Evolutionary conservation across 2,329 filamentous ascomycete genomes (phyloP), one percentile per base, ranked within the genome.

Genomic region (Hypoxylon sp.): DNA sequence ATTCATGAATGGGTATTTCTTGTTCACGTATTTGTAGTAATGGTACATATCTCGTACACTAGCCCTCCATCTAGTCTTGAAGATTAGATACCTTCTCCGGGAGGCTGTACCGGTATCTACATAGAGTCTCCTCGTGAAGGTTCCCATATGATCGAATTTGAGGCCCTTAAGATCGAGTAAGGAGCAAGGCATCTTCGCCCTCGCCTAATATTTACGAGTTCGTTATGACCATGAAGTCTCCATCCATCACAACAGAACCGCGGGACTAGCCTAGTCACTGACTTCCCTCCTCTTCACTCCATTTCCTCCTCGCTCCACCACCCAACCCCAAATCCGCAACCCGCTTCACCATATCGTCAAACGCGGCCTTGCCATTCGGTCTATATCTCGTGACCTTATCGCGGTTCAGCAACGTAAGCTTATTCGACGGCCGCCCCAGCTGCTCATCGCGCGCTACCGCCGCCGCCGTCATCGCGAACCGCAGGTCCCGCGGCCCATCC

Each of bases 401-500:
- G 50, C 95, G 86, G 82, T 98, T 98, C 77, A 87, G 85, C 63
- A 85, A 83, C 35, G 95, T 98, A 74, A 96, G 83, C 33, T 92
- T 86, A 72, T 89, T 92, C 75, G 92, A 82, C 2, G 83, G 79
- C 56, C 87, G 84, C 42, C 89, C 86, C 13, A 89, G 79, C 52
- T 80, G 76, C 63, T 85, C 81, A 76, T 90, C 86, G 24, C 90
- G 86, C 47, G 93, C 93, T 5, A 98, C 86, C 0, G 93, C 91
- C 74, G 92, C 92, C 26, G 96, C 96, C 2, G 94, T 97, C 88
- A 98, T 90, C 76, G 94, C 93, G 82, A 98, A 98, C 35, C 94
- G 92, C 84, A 97, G 93, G 81, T 99, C 96, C 79, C 91, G 92
- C 35, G 94, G 94, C 37, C 95, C 94, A 81, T 99, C 96, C 68